Conservation (phyloP, 352 stramenopile species). For the Phytophthora fragariaefolia region DNA sequence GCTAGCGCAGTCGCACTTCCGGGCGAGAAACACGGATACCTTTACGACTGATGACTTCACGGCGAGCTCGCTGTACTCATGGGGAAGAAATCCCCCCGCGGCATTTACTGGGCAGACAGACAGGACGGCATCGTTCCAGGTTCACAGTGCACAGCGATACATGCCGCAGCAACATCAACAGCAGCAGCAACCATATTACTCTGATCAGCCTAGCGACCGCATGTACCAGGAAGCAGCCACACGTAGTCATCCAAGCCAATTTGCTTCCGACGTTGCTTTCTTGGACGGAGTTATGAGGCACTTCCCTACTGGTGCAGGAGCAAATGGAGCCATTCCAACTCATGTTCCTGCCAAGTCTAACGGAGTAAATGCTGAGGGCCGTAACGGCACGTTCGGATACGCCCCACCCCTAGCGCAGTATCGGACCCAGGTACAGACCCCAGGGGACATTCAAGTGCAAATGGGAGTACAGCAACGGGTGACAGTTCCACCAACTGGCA, state of each 20-base stretch:
- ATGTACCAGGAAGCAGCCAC: not conserved
- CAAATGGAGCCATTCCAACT: not conserved
- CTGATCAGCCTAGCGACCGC: conserved; percentile 1
- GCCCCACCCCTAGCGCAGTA: not conserved
- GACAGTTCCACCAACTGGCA: conserved; percentile 25
- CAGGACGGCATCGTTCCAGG: conserved; percentile 5
- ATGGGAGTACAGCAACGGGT: conserved; percentile 6
- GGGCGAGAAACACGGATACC: conserved; percentile 7
- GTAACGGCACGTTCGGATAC: not conserved
- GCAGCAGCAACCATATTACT: conserved; percentile 19
- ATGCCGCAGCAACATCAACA: conserved; percentile 18
- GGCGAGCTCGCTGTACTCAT: conserved; percentile 6
- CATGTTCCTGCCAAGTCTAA: conserved; percentile 10
- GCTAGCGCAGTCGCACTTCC: conserved; percentile 20
- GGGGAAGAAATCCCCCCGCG: conserved; percentile 10
- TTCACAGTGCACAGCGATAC: conserved; percentile 4
- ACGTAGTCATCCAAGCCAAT: conserved; percentile 1
- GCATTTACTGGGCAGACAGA: conserved; percentile 10
- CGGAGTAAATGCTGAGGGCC: not conserved
- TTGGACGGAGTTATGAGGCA: conserved; percentile 22
- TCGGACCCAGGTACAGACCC: not conserved
- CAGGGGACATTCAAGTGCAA: not conserved
- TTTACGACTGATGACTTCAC: conserved; percentile 1
- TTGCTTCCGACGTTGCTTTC: conserved; percentile 15
- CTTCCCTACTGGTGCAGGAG: conserved; percentile 5